phyloP scores from a whole-genome alignment of 345 rosid genomes.

The Odontarrhena argentea region DNA sequence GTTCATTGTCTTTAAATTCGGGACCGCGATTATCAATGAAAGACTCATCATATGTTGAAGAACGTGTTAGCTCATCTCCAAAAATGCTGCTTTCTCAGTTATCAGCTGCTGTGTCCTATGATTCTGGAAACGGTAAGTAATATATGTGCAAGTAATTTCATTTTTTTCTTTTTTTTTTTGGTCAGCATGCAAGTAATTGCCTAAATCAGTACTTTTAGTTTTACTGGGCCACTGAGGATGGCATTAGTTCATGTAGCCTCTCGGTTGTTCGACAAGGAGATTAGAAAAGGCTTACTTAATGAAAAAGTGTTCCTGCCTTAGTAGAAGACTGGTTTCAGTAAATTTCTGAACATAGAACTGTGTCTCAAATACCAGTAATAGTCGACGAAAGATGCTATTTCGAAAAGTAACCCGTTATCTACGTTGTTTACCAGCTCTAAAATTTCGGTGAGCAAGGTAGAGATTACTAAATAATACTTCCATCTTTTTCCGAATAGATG shows the following conservation, averaged over 20 bases:
- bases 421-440: constrained; percentile 24
- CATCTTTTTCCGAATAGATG: constrained; percentile 46
- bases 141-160: constrained; percentile 9
- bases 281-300: constrained; percentile 4
- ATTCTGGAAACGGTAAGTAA: constrained; percentile 55
- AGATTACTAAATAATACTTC: constrained; percentile 28
- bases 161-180: too few relatives aligned
- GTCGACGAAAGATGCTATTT: constrained; percentile 10
- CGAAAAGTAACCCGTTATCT: neutral
- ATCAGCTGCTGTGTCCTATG: constrained; percentile 68
- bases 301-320: constrained; percentile 15
- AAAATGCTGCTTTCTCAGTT: constrained; percentile 56
- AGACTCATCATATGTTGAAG: constrained; percentile 56
- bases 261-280: constrained; percentile 5
- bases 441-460: constrained; percentile 18
- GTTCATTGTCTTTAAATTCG: constrained; percentile 74
- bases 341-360: neutral
- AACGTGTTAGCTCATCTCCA: constrained; percentile 63
- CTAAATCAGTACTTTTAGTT: constrained; percentile 1
- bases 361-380: constrained; percentile 4
- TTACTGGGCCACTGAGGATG: constrained; percentile 19
- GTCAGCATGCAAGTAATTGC: constrained; percentile 1
- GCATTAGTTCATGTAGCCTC: constrained; percentile 18
- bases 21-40: constrained; percentile 67
- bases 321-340: constrained; percentile 18